These are phyloP conservation scores for Manihot esculenta DNA, from an alignment of 441 rosid genomes.

Conservation along the genomic window DNA sequence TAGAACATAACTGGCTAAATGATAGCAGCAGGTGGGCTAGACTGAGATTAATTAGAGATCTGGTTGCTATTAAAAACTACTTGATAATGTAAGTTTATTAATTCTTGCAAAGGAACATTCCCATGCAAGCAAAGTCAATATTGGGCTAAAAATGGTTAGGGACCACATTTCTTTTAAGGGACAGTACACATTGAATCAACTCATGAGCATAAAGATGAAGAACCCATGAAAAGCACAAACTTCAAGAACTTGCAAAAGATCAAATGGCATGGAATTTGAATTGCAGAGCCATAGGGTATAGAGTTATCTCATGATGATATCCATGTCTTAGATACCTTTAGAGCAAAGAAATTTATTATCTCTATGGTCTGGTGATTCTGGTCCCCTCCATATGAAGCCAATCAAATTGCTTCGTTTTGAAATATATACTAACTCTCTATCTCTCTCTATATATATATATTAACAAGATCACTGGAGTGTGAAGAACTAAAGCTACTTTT, in stretches of 20 bases:
- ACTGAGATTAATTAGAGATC: neutral
- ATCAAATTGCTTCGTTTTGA: slow-evolving; percentile 14
- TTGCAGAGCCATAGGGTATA: slow-evolving; percentile 2
- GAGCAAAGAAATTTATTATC: slow-evolving; percentile 33
- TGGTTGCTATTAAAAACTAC: slow-evolving; percentile 4
- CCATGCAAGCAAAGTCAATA: neutral
- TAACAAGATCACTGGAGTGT: neutral
- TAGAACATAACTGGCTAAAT: neutral
- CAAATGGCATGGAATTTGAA: neutral
- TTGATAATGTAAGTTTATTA: neutral
- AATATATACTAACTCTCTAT: neutral
- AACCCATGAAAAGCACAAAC: neutral
- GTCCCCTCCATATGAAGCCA: slow-evolving; percentile 36
- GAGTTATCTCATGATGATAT: slow-evolving; percentile 23
- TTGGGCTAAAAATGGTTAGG: slow-evolving; percentile 12
- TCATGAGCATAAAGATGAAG: neutral
- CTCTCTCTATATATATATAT: neutral
- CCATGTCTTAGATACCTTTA: slow-evolving; percentile 23
- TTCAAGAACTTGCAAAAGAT: slow-evolving; percentile 1
- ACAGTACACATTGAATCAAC: neutral
- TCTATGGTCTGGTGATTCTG: neutral
- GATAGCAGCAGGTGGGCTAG: slow-evolving; percentile 1
- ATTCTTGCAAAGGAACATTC: neutral
- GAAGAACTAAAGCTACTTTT: slow-evolving; percentile 21
- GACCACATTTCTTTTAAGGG: slow-evolving; percentile 1